These are phyloP conservation scores for Talaromyces borbonicus DNA, from an alignment of 495 filamentous ascomycete species.

Conservation along the genomic window DNA sequence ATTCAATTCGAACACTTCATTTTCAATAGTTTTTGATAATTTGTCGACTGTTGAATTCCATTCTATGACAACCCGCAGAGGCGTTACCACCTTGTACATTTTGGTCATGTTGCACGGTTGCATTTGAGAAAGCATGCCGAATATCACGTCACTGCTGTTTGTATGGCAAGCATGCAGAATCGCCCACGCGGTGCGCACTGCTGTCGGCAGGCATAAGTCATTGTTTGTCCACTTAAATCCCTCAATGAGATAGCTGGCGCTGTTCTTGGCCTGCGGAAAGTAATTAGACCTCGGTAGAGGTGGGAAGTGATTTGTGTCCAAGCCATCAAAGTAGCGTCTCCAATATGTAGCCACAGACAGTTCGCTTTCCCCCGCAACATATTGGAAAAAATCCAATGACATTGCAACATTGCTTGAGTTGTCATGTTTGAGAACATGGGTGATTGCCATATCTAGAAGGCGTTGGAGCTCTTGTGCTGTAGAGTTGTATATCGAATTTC, in stretches of 20 bases:
- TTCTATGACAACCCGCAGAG: too few species aligned
- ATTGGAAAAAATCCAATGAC: not conserved
- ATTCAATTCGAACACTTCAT: not conserved
- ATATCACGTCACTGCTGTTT: too few species aligned
- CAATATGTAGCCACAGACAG: slow-evolving; percentile 15
- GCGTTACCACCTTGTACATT: too few species aligned
- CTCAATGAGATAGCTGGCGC: not conserved
- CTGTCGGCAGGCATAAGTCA: too few species aligned
- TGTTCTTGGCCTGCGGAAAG: slow-evolving; percentile 16
- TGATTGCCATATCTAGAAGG: not conserved
- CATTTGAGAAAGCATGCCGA: too few species aligned
- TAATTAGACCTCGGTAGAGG: slow-evolving; percentile 35
- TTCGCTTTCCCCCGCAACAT: not conserved
- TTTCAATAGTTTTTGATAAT: not conserved
- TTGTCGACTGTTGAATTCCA: not conserved
- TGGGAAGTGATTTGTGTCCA: slow-evolving; percentile 36
- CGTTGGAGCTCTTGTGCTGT: not conserved
- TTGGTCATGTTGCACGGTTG: too few species aligned
- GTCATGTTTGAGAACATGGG: not conserved
- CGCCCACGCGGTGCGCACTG: too few species aligned
- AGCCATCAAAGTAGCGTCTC: slow-evolving; percentile 25
- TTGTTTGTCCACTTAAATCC: not conserved
- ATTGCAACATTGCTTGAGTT: not conserved
- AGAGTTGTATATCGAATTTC: not conserved
- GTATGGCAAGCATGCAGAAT: too few species aligned